phyloP scores from a whole-genome alignment of 75 land plant species.

The Gnetum montanum region DNA sequence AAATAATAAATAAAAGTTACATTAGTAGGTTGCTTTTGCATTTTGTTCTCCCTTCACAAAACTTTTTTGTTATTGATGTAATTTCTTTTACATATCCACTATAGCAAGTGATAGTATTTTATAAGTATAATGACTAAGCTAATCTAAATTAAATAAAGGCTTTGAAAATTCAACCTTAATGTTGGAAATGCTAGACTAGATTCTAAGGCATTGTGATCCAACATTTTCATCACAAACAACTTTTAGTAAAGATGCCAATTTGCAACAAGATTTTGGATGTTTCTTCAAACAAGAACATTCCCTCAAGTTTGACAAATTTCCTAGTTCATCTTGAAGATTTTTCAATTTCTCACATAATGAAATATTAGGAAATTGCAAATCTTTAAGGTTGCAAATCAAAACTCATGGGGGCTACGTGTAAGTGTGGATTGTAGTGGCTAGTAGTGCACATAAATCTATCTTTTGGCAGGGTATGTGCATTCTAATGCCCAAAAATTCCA shows the following conservation, averaged over 20 bases:
- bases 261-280: slow-evolving; percentile 18
- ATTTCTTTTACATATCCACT: too few relatives aligned
- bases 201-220: not conserved
- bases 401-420: too few relatives aligned
- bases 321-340: slow-evolving; percentile 34
- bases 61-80: too few relatives aligned
- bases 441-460: too few relatives aligned
- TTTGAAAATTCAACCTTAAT: slow-evolving; percentile 27
- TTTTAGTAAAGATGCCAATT: slow-evolving; percentile 13
- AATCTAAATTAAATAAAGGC: slow-evolving; percentile 23
- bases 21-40: too few relatives aligned
- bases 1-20: too few relatives aligned
- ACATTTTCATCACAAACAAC: slow-evolving; percentile 51
- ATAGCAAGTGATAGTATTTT: too few relatives aligned
- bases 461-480: too few relatives aligned
- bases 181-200: slow-evolving; percentile 8
- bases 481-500: too few relatives aligned
- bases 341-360: slow-evolving; percentile 33
- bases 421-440: too few relatives aligned
- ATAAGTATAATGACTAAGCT: slow-evolving; percentile 34
- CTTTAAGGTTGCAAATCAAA: slow-evolving; percentile 18
- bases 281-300: slow-evolving; percentile 26
- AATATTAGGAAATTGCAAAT: slow-evolving; percentile 35
- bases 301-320: slow-evolving; percentile 17
- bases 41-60: too few relatives aligned